Evolutionary conservation across 768 basidiomycete species (phyloP).

Genomic region (Clathrus columnatus): DNA sequence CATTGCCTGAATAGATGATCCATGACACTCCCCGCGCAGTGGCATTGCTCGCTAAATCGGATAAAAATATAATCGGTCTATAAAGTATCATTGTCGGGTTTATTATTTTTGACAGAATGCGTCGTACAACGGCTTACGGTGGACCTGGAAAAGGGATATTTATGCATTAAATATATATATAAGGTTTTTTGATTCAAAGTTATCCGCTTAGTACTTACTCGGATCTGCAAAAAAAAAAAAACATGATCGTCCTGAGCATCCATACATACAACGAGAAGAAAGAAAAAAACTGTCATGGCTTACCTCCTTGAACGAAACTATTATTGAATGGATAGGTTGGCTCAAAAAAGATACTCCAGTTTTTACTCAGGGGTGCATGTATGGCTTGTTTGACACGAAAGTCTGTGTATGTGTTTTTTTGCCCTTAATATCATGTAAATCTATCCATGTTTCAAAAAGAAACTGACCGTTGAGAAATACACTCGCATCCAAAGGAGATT

Average conservation of each 20-base stretch:
- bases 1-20: conserved; percentile 61
- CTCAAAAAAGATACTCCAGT: conserved; percentile 29
- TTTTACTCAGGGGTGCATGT: conserved; percentile 56
- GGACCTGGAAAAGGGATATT: neutral
- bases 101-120: neutral
- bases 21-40: conserved; percentile 41
- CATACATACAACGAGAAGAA: neutral
- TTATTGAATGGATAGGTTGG: conserved; percentile 27
- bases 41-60: conserved; percentile 58
- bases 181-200: neutral
- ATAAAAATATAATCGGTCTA: conserved; percentile 56
- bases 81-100: neutral
- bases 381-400: conserved; percentile 32
- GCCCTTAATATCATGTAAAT: neutral
- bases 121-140: conserved; percentile 1
- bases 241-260: neutral
- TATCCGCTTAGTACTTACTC: neutral
- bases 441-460: neutral
- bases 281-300: neutral
- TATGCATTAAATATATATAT: neutral
- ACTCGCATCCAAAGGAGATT: conserved; percentile 38
- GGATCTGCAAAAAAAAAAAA: neutral
- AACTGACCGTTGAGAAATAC: conserved; percentile 55
- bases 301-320: conserved; percentile 14
- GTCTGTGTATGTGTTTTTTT: neutral